Base-by-base conservation (phyloP, 2,329 filamentous ascomycete genomes). In the Setomelanomma holmii region DNA sequence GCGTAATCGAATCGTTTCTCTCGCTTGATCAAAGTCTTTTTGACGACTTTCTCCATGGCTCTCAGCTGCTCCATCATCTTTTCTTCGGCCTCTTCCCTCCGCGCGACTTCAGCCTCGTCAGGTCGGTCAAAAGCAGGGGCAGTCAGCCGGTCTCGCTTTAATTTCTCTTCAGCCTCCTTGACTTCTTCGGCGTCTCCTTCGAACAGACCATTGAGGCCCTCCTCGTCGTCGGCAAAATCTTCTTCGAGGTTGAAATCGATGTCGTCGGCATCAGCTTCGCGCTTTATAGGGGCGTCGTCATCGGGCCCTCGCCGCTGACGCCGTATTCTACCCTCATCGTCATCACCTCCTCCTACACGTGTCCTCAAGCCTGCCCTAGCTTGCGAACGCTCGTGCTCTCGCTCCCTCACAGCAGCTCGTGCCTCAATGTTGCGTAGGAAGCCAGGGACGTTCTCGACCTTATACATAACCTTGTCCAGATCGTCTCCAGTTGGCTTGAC, bases 1-100 rank as follows among this genome's bases (percentile, higher is more conserved):
- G 93, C 89, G 68, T 96, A 96, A 56, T 95, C 89, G 60, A 86
- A 88, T 62, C 96, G 90, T 73, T 91, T 89, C 75, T 97, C 95
- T 45, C 90, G 85, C 76, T 90, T 93, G 63, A 89, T 87, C 10
- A 98, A 81, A 10, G 89, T 87, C 75, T 96, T 96, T 52, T 89
- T 87, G 4, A 92, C 83, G 40, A 84, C 81, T 73, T 93, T 96
- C 55, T 91, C 89, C 50, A 89, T 82, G 57, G 86, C 84, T 72
- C 87, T 89, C 56, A 86, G 80, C 54, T 86, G 82, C 51, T 90
- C 83, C 60, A 88, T 87, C 61, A 90, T 88, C 17, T 85, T 84
- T 70, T 88, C 80, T 67, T 86, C 84, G 62, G 84, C 78, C 63
- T 88, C 77, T 64, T 90, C 86, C 57, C 89, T 84, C 57, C 91